Evolutionary conservation across 2,329 filamentous ascomycete species (phyloP).

Genomic region (Chaetomium olivaceum): DNA sequence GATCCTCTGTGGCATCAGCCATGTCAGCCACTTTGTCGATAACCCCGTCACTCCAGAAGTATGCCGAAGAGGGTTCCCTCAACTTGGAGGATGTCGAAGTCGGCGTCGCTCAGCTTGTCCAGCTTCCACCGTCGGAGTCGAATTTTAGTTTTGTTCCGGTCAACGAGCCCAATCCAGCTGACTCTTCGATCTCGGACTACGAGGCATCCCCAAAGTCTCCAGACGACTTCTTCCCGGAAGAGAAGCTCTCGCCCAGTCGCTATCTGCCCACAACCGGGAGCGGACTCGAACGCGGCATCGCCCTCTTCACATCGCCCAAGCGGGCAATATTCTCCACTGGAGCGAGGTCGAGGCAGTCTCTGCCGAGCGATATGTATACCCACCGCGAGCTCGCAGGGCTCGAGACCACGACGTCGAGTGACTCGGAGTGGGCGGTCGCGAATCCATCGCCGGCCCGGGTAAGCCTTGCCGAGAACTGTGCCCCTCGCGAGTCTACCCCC

Average conservation of each 20-base stretch:
- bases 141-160: background rate
- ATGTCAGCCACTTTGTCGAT: constrained; percentile 31
- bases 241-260: constrained; percentile 19
- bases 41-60: constrained; percentile 32
- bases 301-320: constrained; percentile 21
- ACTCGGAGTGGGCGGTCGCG: constrained; percentile 29
- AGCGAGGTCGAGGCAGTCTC: background rate
- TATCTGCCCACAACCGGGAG: constrained; percentile 29
- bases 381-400: constrained; percentile 5
- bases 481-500: background rate
- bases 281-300: constrained; percentile 25
- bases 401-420: constrained; percentile 14
- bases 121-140: constrained; percentile 4
- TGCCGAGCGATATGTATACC: constrained; percentile 6
- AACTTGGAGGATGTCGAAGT: constrained; percentile 33
- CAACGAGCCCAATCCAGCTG: background rate
- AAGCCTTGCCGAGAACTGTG: background rate
- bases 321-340: background rate
- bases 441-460: constrained; percentile 28
- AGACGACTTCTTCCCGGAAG: constrained; percentile 12
- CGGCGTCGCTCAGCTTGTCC: constrained; percentile 30
- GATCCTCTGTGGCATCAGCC: constrained; percentile 28
- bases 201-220: constrained; percentile 28
- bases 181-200: constrained; percentile 33
- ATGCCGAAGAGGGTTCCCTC: constrained; percentile 28